Percentiles rank a stretch among this genome's conserved stretches.
Conservation (phyloP, 768 basidiomycete species). For the Mycena olivaceomarginata region DNA sequence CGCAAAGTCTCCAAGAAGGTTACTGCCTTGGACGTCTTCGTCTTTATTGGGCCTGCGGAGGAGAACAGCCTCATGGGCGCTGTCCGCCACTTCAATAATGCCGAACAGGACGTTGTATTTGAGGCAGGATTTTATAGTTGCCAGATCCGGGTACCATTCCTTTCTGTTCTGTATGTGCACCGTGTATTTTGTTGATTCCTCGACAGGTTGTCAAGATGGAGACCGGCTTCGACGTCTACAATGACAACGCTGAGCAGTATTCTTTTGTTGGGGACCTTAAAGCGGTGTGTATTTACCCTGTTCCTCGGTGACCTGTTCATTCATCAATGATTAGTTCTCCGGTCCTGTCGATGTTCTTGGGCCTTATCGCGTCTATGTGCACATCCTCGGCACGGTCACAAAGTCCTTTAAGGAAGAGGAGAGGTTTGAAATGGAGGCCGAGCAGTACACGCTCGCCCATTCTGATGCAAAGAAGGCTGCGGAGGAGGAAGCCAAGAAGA, state of each 20-base stretch:
- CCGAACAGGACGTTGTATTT: background rate
- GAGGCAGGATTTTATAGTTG: background rate
- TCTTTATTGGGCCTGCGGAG: background rate
- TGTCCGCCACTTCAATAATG: constrained; percentile 4
- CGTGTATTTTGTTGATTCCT: too few species aligned
- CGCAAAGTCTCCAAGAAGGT: background rate
- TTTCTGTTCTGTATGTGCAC: background rate
- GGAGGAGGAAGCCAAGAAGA: too few species aligned
- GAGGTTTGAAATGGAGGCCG: background rate
- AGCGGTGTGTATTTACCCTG: background rate
- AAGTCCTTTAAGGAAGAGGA: background rate
- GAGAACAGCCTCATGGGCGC: background rate
- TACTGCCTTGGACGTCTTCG: background rate
- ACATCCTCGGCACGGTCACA: background rate
- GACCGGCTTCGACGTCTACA: background rate
- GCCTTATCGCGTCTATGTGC: background rate
- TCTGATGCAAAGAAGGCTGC: too few species aligned
- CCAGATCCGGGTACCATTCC: background rate
- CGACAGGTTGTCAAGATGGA: background rate
- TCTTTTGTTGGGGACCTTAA: constrained; percentile 15
- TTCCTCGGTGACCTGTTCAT: background rate
- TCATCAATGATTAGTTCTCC: background rate
- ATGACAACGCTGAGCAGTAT: background rate
- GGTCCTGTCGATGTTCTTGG: background rate
- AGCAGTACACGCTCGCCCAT: too few species aligned